Conservation (phyloP, 495 filamentous ascomycete species). For the Rusavskia elegans region DNA sequence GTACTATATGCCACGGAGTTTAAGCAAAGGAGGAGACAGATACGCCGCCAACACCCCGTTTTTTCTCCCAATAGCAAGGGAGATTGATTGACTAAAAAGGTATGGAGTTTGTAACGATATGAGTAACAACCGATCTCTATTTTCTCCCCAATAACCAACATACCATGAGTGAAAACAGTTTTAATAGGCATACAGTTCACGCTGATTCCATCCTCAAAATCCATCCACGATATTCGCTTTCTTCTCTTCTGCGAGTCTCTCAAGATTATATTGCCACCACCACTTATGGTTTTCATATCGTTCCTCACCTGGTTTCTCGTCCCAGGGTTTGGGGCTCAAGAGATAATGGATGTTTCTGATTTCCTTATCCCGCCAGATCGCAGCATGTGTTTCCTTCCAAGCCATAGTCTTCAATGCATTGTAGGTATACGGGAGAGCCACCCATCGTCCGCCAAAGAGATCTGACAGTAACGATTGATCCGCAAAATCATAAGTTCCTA, state of each 20-base stretch:
- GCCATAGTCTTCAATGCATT: conserved; percentile 72
- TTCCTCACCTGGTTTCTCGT: conserved; percentile 34
- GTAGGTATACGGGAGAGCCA: conserved; percentile 59
- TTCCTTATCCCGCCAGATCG: conserved; percentile 58
- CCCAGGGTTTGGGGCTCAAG: conserved; percentile 69
- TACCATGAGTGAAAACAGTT: too few relatives aligned
- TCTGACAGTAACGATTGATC: conserved; percentile 61
- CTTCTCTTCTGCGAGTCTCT: conserved; percentile 35
- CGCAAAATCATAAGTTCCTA: conserved; percentile 48
- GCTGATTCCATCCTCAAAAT: conserved; percentile 1
- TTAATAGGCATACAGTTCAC: neutral
- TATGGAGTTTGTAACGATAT: too few relatives aligned
- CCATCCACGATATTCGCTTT: conserved; percentile 15
- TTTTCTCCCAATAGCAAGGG: too few relatives aligned
- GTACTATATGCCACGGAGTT: too few relatives aligned
- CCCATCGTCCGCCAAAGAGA: conserved; percentile 52
- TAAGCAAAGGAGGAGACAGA: too few relatives aligned
- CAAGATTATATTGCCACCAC: conserved; percentile 46
- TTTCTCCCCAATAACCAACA: too few relatives aligned
- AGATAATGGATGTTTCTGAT: conserved; percentile 77
- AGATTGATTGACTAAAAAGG: too few relatives aligned
- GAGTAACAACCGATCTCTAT: neutral
- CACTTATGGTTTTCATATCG: conserved; percentile 42
- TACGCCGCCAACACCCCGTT: neutral
- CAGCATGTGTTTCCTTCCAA: conserved; percentile 46